Conservation (phyloP, 202 grass and related monocot genomes). For the Saccharum hybrid region DNA sequence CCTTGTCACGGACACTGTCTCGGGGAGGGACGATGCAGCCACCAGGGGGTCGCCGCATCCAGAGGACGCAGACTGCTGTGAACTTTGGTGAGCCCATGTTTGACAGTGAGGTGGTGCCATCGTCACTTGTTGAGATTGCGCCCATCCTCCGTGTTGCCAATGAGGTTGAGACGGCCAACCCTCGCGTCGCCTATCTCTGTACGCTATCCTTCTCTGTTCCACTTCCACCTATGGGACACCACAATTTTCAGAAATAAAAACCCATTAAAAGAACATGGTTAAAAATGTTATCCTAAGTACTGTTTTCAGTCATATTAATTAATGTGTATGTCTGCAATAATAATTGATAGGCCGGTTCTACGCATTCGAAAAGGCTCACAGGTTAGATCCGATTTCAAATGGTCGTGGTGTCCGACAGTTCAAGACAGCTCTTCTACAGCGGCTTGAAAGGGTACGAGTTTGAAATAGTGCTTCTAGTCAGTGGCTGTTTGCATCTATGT, state of each 20-base stretch:
- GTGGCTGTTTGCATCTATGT: neutral
- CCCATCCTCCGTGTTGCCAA: conserved; percentile 97
- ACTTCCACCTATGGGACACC: neutral
- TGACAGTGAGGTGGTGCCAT: conserved; percentile 94
- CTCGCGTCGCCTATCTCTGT: conserved; percentile 92
- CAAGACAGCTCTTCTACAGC: conserved; percentile 90
- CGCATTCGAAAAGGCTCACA: conserved; percentile 97
- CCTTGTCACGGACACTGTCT: conserved; percentile 58
- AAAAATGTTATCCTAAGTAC: neutral
- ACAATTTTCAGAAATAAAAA: neutral
- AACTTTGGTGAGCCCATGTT: conserved; percentile 87
- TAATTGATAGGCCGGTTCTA: conserved; percentile 85
- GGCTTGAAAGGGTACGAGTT: conserved; percentile 79
- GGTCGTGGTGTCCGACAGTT: conserved; percentile 94
- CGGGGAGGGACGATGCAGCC: conserved; percentile 47
- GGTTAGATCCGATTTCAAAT: conserved; percentile 86
- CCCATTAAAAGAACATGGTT: conserved; percentile 10
- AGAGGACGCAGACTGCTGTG: conserved; percentile 79
- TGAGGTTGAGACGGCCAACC: conserved; percentile 65
- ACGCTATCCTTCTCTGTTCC: conserved; percentile 41
- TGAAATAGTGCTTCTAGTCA: conserved; percentile 28
- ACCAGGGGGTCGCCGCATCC: conserved; percentile 47
- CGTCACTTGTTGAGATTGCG: conserved; percentile 78
- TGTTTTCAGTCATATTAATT: conserved; percentile 19
- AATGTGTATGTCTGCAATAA: conserved; percentile 37